Evolutionary conservation across 2,329 filamentous ascomycete species (phyloP).

Genomic region (Dendrostoma leiphaemia): DNA sequence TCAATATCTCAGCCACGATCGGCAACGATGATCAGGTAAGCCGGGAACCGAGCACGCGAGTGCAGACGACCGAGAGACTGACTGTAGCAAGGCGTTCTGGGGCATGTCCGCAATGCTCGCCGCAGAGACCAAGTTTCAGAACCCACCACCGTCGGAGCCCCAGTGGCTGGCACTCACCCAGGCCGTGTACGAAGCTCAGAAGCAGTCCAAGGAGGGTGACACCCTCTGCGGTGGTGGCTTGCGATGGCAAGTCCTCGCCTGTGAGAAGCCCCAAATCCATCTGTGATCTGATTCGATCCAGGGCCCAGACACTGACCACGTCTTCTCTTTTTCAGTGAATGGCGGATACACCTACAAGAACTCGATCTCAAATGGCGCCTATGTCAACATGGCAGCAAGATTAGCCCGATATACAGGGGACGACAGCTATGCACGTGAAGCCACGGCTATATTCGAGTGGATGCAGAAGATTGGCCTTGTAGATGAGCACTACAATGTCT

Average conservation of each 20-base stretch:
- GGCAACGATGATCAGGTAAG: conserved; percentile 52
- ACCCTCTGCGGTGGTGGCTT: conserved; percentile 66
- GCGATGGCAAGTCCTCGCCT: conserved; percentile 74
- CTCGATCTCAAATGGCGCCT: conserved; percentile 57
- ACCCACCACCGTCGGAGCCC: conserved; percentile 52
- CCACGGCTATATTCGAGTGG: conserved; percentile 63
- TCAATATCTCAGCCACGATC: conserved; percentile 39
- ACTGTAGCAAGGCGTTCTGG: conserved; percentile 60
- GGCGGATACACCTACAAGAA: conserved; percentile 77
- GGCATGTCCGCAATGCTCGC: conserved; percentile 67
- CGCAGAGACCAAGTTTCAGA: conserved; percentile 62
- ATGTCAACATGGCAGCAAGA: conserved; percentile 66
- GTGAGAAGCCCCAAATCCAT: conserved; percentile 31
- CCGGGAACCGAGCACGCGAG: neutral
- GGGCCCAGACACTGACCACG: no score
- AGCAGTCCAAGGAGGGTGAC: conserved; percentile 60
- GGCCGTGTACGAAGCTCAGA: conserved; percentile 66
- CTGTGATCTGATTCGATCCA: no score
- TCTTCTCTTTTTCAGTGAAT: no score
- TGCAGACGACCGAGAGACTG: no score
- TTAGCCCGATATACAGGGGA: conserved; percentile 71
- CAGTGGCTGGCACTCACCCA: conserved; percentile 67
- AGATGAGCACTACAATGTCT: conserved; percentile 56
- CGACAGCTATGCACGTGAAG: conserved; percentile 61
- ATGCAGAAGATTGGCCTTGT: conserved; percentile 54